These are phyloP conservation scores for Boletus pseudo-olivaceus DNA, from an alignment of 768 basidiomycete species.

Conservation along the genomic window DNA sequence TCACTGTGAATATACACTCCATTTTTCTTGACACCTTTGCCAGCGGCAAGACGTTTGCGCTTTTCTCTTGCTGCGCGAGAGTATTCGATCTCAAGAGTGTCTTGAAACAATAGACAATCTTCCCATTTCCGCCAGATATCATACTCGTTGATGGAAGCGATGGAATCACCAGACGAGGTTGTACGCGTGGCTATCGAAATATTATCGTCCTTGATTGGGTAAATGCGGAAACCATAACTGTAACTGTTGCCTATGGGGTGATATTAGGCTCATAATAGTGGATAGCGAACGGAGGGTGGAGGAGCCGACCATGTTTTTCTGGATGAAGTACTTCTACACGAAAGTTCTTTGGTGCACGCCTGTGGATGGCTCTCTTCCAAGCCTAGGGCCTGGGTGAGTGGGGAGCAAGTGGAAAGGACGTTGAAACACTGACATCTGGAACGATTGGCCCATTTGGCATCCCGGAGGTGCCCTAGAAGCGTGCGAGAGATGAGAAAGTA, in stretches of 20 bases:
- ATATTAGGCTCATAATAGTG: not conserved
- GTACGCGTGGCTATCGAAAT: slow-evolving; percentile 18
- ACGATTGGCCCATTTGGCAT: slow-evolving; percentile 8
- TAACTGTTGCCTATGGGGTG: slow-evolving; percentile 43
- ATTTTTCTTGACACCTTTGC: slow-evolving; percentile 72
- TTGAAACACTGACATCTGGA: slow-evolving; percentile 26
- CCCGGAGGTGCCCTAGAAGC: slow-evolving; percentile 8
- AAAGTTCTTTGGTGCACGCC: slow-evolving; percentile 56
- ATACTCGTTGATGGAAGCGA: slow-evolving; percentile 46
- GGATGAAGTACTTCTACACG: slow-evolving; percentile 56
- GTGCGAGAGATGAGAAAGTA: not conserved
- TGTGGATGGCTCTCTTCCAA: slow-evolving; percentile 61
- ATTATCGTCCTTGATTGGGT: slow-evolving; percentile 39
- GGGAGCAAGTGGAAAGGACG: not conserved
- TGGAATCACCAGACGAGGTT: slow-evolving; percentile 36
- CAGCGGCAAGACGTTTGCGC: slow-evolving; percentile 60
- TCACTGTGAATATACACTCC: slow-evolving; percentile 68
- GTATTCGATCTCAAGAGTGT: slow-evolving; percentile 65
- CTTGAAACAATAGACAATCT: slow-evolving; percentile 77
- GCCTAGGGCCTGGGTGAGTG: slow-evolving; percentile 34
- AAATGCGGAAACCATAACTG: slow-evolving; percentile 62
- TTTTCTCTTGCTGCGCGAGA: slow-evolving; percentile 59
- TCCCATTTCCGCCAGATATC: slow-evolving; percentile 82
- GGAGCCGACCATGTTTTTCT: slow-evolving; percentile 50
- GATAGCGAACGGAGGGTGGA: not conserved